Evolutionary conservation across 768 basidiomycete genomes (phyloP), one percentile per base, ranked within the genome.

Genomic region (Collybia sordida): DNA sequence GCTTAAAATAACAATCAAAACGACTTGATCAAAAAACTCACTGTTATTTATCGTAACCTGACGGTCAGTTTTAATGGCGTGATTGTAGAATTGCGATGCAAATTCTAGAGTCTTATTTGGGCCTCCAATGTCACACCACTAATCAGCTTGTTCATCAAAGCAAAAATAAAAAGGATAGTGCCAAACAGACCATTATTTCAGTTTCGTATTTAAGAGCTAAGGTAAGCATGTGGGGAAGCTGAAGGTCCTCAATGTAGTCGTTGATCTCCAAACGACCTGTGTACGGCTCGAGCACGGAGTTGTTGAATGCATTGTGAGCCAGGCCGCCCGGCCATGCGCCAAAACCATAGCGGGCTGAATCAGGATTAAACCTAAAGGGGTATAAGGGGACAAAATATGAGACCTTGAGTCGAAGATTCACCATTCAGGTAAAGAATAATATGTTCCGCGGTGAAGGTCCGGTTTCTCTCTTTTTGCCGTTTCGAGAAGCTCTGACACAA

Each of bases 121-220:
- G 8, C 77, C 77, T 11, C 75, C 82, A 7, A 82, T 82, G 53
- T 82, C 80, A 47, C 81, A 82, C 81, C 81, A 81, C 74, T 78
- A 52, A 12, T 24, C 18, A 45, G 6, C 34, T 9, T n/a, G 34
- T 35, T n/a, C 9, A 12, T 40, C 6, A 19, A 23, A 8, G 39
- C 5, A 6, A 40, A n/a, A 35, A 11, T 11, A 11, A 31, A 31
- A 11, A 6, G 11, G 9, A 12, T 11, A 11, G 31, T 3, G 31
- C 11, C 9, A 8, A 6, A 56, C 70, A 7, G 44, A 78, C 77
- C 79, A 83, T 82, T 47, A 84, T 79, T 53, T 82, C 79, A 2
- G 73, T 71, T 28, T 69, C 79, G 34, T 80, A 80, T 17, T 67
- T 68, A n/a, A 65, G 54, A 0, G 73, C 73, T 8, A 82, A 66